Evolutionary conservation across 1,284 basidiomycete species (phyloP).

Genomic region (Erythrobasidium hasegawianum): DNA sequence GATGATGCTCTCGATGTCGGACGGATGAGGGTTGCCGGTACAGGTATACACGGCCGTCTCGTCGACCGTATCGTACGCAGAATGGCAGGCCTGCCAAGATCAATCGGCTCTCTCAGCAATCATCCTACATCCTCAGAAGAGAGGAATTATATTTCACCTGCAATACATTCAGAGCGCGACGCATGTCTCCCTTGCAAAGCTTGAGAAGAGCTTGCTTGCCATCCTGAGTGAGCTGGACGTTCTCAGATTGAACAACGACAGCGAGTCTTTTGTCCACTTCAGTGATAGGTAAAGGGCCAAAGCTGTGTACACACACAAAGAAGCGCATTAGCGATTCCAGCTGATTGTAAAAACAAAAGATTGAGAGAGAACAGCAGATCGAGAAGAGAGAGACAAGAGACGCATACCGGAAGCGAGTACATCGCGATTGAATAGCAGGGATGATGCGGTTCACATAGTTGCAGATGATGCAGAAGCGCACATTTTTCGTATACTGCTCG

Average conservation of each 20-base stretch:
- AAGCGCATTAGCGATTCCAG: neutral
- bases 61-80: slow-evolving; percentile 82
- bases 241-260: slow-evolving; percentile 77
- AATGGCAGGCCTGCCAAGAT: slow-evolving; percentile 73
- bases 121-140: neutral
- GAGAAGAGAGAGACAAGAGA: neutral
- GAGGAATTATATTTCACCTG: no score
- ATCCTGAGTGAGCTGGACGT: slow-evolving; percentile 81
- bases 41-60: slow-evolving; percentile 94
- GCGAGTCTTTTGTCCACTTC: slow-evolving; percentile 67
- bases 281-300: slow-evolving; percentile 82
- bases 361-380: neutral
- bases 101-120: no score
- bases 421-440: slow-evolving; percentile 96
- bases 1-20: slow-evolving; percentile 87
- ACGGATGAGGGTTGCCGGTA: slow-evolving; percentile 91
- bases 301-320: slow-evolving; percentile 49
- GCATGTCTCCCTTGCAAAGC: slow-evolving; percentile 95
- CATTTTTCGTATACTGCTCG: slow-evolving; percentile 97
- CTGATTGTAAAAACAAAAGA: neutral
- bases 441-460: slow-evolving; percentile 99
- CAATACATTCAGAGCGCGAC: slow-evolving; percentile 88
- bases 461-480: slow-evolving; percentile 99
- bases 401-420: slow-evolving; percentile 76
- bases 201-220: slow-evolving; percentile 86